phyloP scores from a whole-genome alignment of 2,329 filamentous ascomycete genomes.

The Penicillium sp. region DNA sequence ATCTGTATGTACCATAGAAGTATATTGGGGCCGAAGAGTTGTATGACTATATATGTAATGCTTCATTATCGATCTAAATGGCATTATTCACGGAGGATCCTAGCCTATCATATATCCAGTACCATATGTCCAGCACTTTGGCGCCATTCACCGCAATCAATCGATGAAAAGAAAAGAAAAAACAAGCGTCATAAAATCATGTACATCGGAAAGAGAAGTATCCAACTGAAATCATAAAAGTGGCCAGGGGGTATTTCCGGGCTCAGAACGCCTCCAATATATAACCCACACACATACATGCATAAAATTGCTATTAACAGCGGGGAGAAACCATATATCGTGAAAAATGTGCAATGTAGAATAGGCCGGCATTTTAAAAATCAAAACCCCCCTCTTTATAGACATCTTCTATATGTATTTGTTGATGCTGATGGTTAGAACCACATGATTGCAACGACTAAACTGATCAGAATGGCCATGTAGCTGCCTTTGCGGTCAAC shows the following conservation, averaged over 20 bases:
- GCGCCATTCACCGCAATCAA: background rate
- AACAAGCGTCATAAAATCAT: background rate
- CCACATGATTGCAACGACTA: conserved; percentile 14
- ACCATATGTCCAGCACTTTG: background rate
- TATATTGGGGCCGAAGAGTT: background rate
- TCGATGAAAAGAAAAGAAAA: background rate
- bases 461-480: conserved; percentile 13
- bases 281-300: background rate
- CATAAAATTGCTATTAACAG: too few species aligned
- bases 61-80: background rate
- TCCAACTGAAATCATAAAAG: background rate
- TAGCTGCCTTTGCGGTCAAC: conserved; percentile 12
- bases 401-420: background rate
- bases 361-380: too few species aligned
- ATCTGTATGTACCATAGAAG: too few species aligned
- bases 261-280: background rate
- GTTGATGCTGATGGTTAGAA: background rate
- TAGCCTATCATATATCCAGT: background rate
- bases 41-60: background rate
- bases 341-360: background rate
- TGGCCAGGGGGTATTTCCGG: conserved; percentile 4
- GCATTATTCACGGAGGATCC: background rate
- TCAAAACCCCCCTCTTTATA: too few species aligned
- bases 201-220: background rate
- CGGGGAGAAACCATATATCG: too few species aligned